Evolutionary conservation across 768 basidiomycete species (phyloP), one percentile per base, ranked within the genome.

Genomic region (Krasilnikovozyma curviuscula): DNA sequence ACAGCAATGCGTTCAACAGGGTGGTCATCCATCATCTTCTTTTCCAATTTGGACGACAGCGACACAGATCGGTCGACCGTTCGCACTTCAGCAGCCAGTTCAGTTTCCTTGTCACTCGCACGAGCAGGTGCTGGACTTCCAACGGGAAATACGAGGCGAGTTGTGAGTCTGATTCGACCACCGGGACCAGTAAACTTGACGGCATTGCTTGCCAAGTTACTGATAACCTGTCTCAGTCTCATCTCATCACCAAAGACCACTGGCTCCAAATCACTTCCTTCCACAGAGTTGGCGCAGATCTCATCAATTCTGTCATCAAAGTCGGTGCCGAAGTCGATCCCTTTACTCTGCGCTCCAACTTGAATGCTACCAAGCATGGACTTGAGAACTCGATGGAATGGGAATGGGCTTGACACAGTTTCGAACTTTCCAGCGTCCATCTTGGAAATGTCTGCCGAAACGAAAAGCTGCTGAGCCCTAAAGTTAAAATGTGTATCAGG

Each of bases 181-280:
- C 81, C 79, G 29, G 43, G 37, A 8, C 61, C 57, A 16, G 63
- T 64, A 55, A 66, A 66, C 53, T 65, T 65, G 58, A 61, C 61
- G 19, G 65, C 65, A 44, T 67, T 67, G 24, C 62, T 82, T 5
- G 82, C 78, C 39, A 89, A 74, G 61, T 88, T 86, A 40, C 79
- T 84, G 61, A 79, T 71, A 44, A 83, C 76, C 63, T 84, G 82
- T 56, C 82, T 71, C 43, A 85, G 60, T 13, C 84, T 73, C 39
- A 78, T 78, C 57, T 85, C 83, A 59, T 89, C 83, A 23, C 84
- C 83, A 13, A 81, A 74, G 32, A 89, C 83, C 41, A 79, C 67
- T 0, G 78, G 80, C 48, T 77, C 27, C 40, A 47, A 25, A 34
- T 29, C 19, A 9, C 24, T 12, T 5, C 49, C 37, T 29, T 23